These are phyloP conservation scores for Davidsoniella neocaledoniae DNA, from an alignment of 2,329 filamentous ascomycete genomes.

Conservation along the genomic window DNA sequence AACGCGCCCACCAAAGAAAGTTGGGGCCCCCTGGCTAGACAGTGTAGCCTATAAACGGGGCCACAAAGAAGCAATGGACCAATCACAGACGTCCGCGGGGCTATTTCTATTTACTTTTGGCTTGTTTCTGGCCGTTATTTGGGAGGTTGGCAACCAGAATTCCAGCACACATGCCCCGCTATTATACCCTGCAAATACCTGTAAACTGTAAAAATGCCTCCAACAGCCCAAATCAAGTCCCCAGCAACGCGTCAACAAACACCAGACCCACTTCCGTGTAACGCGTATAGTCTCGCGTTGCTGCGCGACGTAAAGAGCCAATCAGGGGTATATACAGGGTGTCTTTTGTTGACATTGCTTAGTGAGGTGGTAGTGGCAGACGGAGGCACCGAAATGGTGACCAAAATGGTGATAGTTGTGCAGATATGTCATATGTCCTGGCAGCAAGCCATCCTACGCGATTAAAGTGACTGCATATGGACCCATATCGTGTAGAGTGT, in stretches of 20 bases:
- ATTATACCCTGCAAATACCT: not conserved
- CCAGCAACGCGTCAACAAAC: conserved; percentile 1
- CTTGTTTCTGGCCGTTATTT: not conserved
- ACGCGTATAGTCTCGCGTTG: conserved; percentile 1
- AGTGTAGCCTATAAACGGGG: not conserved
- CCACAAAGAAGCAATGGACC: conserved; percentile 6
- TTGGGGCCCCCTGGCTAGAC: not conserved
- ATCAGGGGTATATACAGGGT: not conserved
- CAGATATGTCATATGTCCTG: too few relatives aligned
- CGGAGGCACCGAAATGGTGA: too few relatives aligned
- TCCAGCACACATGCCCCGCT: not conserved
- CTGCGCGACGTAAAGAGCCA: conserved; percentile 4
- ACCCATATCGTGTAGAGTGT: too few relatives aligned
- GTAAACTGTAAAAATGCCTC: not conserved
- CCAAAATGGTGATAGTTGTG: too few relatives aligned
- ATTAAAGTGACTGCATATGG: too few relatives aligned
- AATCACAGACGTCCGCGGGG: conserved; percentile 10
- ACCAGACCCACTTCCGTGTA: not conserved
- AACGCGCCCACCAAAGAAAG: not conserved
- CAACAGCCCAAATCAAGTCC: not conserved
- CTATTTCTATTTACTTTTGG: conserved; percentile 8
- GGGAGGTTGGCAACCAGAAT: conserved; percentile 9
- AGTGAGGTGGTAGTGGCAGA: too few relatives aligned
- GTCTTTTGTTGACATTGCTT: not conserved
- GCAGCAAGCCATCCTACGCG: too few relatives aligned